Base-by-base conservation (phyloP, 2,329 filamentous ascomycete genomes). In the Cladosporium oxysporum region DNA sequence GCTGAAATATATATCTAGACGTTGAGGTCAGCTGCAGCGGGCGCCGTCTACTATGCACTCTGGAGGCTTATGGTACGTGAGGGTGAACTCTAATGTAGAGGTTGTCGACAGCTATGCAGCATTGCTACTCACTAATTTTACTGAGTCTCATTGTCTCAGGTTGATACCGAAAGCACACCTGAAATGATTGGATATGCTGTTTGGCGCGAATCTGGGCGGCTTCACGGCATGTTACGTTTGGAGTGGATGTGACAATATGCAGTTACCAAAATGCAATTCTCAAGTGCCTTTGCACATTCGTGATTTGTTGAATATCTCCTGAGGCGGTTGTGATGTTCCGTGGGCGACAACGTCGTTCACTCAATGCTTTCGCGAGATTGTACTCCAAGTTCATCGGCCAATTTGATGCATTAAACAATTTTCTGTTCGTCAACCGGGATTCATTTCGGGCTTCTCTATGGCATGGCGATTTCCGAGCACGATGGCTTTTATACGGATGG, bases 401-500 rank as follows among this genome's bases (percentile, higher is more conserved):
- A 21, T 11, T 10, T 21, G n/a, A 21, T 21, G 41, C 41, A 21
- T 47, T 47, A 3, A 47, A 47, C 16, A 21, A 47, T 11, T 21
- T 47, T 47, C 31, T 31, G 57, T 44, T 59, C 57, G 37, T 59
- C 57, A 59, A 59, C 57, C 57, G 28, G 28, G 35, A 14, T 62
- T 63, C 61, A 63, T 63, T 33, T 57, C 61, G 50, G 61, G 61
- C 61, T 63, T 37, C 50, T 63, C 61, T 63, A 63, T 63, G 35
- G 33, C 61, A 55, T 63, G 61, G 50, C 50, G 35, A 47, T 57
- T 63, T 52, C 35, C 61, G 61, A 63, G 61, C 61, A 57, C 61
- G 35, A 37, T 57, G 61, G 61, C 61, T 63, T 12, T 41, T 57
- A 26, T 44, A 63, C 61, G 61, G 49, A 63, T 47, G 50, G 41